Evolutionary conservation across 352 stramenopile species (phyloP), one percentile per base, ranked within the genome.

Genomic region (Phytopythium sindhum): DNA sequence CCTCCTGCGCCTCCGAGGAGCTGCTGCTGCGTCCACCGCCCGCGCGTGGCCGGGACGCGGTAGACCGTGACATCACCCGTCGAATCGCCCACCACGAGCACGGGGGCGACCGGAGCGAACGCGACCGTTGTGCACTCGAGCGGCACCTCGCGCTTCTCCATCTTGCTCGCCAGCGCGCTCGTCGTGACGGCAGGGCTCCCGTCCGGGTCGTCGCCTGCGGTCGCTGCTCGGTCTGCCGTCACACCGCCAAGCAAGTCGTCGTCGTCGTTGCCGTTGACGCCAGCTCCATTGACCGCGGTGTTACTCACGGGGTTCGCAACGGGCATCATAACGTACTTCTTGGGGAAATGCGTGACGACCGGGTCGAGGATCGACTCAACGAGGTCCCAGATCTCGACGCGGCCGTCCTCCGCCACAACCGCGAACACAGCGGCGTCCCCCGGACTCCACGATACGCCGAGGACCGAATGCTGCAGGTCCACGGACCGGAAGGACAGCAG

Each of bases 381-480:
- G n/a, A 97, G 70, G 63, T 97, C 88, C 91, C 91, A 98, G 47
- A 98, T 88, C 63, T 97, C 86, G 33, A 98, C 88, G 24, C 89
- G 81, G n/a, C 91, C 92, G 64, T 97, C 91, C 60, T 95, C 90
- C 0, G 86, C 83, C 14, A 96, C 91, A 0, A 77, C 82, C 21
- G 81, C 89, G 64, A 97, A 97, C 12, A 97, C 78, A 10, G 81
- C 96, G 26, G 87, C 72, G 65, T 89, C 74, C 39, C 73, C 84
- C 0, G 92, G 91, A 56, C 85, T 96, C 91, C 92, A 98, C 2
- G 81, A 87, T 54, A 96, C 84, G 35, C 89, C 81, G 35, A 95
- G 68, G 2, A 97, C 89, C 0, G 88, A 88, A 31, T 95, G 78
- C 35, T 75, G 81, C 21, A 96, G 69, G 57, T 96, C 87, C 9